Evolutionary conservation across 2,329 filamentous ascomycete species (phyloP).

Genomic region (Cercospora sesami): DNA sequence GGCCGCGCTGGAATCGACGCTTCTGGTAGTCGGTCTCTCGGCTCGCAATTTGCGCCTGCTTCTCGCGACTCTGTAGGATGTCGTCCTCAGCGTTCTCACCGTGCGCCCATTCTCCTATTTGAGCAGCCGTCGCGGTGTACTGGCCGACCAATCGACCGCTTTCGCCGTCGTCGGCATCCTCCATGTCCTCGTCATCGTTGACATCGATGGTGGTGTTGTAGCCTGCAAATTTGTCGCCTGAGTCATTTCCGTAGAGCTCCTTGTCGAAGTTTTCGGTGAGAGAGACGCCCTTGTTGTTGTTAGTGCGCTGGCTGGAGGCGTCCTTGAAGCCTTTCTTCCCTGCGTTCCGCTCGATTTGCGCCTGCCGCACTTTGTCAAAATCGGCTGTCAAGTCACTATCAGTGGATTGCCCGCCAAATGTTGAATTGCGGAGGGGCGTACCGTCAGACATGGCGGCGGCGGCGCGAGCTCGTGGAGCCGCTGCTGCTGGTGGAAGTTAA

Average conservation of each 20-base stretch:
- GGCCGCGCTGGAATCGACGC: slow-evolving; percentile 81
- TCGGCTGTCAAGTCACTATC: slow-evolving; percentile 56
- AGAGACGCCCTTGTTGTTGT: slow-evolving; percentile 84
- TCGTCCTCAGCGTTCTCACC: slow-evolving; percentile 93
- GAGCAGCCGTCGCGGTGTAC: slow-evolving; percentile 87
- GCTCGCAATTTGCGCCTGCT: slow-evolving; percentile 85
- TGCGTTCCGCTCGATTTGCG: slow-evolving; percentile 89
- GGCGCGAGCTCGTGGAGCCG: slow-evolving; percentile 14
- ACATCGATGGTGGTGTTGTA: slow-evolving; percentile 89
- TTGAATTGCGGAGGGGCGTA: slow-evolving; percentile 3
- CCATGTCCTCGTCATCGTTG: slow-evolving; percentile 74
- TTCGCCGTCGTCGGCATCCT: slow-evolving; percentile 63
- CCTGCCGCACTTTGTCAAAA: slow-evolving; percentile 82
- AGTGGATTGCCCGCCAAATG: not conserved
- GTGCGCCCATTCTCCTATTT: slow-evolving; percentile 90
- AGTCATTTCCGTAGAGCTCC: slow-evolving; percentile 75
- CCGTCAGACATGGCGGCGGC: slow-evolving; percentile 28
- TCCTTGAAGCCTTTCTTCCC: slow-evolving; percentile 81
- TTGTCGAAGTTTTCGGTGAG: slow-evolving; percentile 87
- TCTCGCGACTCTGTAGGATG: slow-evolving; percentile 79
- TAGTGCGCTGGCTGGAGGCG: slow-evolving; percentile 71
- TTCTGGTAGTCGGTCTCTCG: slow-evolving; percentile 98
- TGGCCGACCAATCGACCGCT: slow-evolving; percentile 79
- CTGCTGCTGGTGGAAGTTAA: slow-evolving; percentile 16
- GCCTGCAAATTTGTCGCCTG: slow-evolving; percentile 77